Conservation (phyloP, 345 rosid genomes). For the Combretum micranthum region DNA sequence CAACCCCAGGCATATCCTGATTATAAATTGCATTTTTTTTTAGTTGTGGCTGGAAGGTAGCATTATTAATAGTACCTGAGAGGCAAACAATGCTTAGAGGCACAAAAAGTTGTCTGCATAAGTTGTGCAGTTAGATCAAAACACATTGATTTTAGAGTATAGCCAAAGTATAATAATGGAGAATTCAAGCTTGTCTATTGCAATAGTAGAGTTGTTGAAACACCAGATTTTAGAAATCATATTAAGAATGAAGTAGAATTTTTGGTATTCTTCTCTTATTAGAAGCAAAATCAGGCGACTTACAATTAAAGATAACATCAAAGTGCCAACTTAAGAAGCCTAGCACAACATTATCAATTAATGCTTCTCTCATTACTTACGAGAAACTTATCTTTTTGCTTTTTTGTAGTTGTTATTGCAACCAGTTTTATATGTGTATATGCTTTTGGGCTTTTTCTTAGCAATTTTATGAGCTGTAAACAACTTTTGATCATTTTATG, state of each 20-base stretch:
- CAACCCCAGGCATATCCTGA: not conserved
- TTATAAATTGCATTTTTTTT: not conserved
- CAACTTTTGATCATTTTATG: no score
- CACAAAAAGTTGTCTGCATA: constrained; percentile 48
- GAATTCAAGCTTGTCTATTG: constrained; percentile 34
- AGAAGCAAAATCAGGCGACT: constrained; percentile 7
- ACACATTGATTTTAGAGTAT: constrained; percentile 79
- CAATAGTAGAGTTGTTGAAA: constrained; percentile 37
- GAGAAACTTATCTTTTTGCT: no score
- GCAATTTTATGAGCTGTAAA: no score
- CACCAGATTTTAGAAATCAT: constrained; percentile 14
- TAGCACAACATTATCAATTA: not conserved
- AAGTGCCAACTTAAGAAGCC: constrained; percentile 34
- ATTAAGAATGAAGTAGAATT: constrained; percentile 19
- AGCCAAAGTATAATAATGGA: constrained; percentile 39
- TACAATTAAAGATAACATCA: constrained; percentile 4
- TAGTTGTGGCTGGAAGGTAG: constrained; percentile 65
- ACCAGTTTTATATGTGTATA: no score
- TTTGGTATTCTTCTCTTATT: constrained; percentile 21
- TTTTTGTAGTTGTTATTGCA: no score
- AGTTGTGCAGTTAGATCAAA: constrained; percentile 59
- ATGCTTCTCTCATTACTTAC: not conserved
- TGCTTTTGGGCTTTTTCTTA: no score
- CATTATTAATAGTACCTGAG: constrained; percentile 31
- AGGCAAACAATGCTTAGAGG: constrained; percentile 49